phyloP scores from a whole-genome alignment of 1,139 yeast species.

The Magnusiomyces sp. region DNA sequence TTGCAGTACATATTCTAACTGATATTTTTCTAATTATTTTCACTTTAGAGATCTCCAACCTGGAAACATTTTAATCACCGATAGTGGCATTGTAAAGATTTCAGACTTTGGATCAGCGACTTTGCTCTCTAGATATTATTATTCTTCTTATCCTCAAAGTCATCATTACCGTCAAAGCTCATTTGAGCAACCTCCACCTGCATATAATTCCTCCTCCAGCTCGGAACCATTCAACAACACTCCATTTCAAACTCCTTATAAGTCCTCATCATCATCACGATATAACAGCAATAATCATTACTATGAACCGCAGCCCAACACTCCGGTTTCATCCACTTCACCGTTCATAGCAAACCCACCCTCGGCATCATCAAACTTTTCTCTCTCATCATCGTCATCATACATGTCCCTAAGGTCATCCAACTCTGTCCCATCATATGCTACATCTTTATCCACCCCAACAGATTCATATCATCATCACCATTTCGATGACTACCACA shows the following conservation, averaged over 20 bases:
- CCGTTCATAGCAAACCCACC: conserved; percentile 42
- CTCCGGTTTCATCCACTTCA: too few relatives aligned
- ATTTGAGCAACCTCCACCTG: not conserved
- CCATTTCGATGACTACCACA: not conserved
- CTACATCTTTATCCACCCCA: not conserved
- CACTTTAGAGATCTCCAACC: conserved; percentile 72
- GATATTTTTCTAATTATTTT: not conserved
- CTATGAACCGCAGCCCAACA: too few relatives aligned
- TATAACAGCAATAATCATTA: not conserved
- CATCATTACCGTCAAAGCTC: too few relatives aligned
- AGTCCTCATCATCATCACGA: not conserved
- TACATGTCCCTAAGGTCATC: not conserved
- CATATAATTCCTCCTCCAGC: not conserved
- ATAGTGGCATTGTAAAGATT: conserved; percentile 80
- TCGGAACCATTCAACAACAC: not conserved
- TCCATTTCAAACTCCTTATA: too few relatives aligned
- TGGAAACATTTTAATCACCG: conserved; percentile 78
- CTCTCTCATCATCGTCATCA: not conserved
- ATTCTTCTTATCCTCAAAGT: too few relatives aligned
- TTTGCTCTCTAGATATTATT: not conserved
- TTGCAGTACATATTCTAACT: too few relatives aligned
- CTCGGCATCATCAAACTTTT: not conserved
- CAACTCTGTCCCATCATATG: not conserved
- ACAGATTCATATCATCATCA: not conserved
- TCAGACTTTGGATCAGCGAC: conserved; percentile 92